A percentile compares a stretch with the other conserved stretches of the same genome.
phyloP scores from a whole-genome alignment of 805 yeast genomes.

The Saccharomyces cerevisiae region DNA sequence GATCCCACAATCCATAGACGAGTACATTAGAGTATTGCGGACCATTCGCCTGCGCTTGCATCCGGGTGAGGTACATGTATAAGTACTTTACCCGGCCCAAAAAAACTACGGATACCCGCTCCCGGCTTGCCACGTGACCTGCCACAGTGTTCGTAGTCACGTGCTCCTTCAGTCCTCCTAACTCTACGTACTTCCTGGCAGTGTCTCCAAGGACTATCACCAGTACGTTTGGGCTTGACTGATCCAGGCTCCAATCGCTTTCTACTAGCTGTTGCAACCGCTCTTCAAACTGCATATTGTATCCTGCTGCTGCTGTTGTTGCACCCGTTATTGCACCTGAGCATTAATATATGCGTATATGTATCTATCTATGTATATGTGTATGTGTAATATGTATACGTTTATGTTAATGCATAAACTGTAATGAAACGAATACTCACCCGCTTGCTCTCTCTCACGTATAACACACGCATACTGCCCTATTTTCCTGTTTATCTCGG shows the following conservation, averaged over 20 bases:
- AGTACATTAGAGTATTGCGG: not conserved
- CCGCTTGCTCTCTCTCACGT: no score
- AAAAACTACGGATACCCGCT: not conserved
- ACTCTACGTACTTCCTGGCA: not conserved
- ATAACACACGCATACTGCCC: no score
- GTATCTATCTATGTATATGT: no score
- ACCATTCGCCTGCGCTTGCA: not conserved
- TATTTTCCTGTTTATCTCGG: no score
- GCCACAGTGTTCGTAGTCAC: not conserved
- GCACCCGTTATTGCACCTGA: not conserved
- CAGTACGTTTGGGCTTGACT: not conserved
- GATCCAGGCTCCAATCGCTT: not conserved
- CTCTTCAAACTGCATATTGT: not conserved
- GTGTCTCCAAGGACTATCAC: not conserved
- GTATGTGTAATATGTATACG: no score
- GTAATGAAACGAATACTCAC: no score
- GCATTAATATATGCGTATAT: not conserved
- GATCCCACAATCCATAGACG: not conserved
- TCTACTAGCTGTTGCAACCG: not conserved
- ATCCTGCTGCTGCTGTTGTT: not conserved
- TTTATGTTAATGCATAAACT: no score
- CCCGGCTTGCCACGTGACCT: not conserved
- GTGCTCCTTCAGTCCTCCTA: not conserved
- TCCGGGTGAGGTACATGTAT: not conserved
- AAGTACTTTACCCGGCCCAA: not conserved